Conservation (phyloP, 371 early-diverging fungal species). For the Mortierella sp. region DNA sequence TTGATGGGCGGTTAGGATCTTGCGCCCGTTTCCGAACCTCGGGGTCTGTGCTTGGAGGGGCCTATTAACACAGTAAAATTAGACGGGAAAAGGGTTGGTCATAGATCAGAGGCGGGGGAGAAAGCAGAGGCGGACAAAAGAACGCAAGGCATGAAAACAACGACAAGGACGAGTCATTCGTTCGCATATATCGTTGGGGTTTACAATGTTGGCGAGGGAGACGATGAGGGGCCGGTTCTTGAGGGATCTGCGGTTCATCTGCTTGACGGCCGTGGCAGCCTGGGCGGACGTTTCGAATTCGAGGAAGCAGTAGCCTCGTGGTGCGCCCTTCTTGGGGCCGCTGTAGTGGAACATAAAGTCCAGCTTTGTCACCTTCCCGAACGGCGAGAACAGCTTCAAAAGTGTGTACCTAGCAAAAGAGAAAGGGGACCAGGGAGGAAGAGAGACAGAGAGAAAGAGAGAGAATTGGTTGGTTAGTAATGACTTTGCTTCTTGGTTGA, state of each 20-base stretch:
- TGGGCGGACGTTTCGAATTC: slow-evolving; percentile 69
- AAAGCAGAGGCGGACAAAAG: no score
- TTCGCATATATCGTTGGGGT: no score
- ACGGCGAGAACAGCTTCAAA: slow-evolving; percentile 75
- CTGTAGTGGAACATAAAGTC: slow-evolving; percentile 73
- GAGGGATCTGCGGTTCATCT: slow-evolving; percentile 66
- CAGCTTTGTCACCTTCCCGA: slow-evolving; percentile 74
- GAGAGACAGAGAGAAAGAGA: background rate
- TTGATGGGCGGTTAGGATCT: slow-evolving; percentile 44
- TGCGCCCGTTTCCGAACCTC: slow-evolving; percentile 39
- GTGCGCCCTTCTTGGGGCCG: slow-evolving; percentile 73
- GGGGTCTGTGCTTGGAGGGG: slow-evolving; percentile 38
- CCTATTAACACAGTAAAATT: no score
- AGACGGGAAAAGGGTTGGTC: no score
- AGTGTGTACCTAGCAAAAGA: slow-evolving; percentile 63
- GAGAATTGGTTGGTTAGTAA: no score
- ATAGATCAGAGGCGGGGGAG: no score
- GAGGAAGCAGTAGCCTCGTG: slow-evolving; percentile 77
- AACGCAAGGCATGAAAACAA: slow-evolving; percentile 34
- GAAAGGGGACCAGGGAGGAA: background rate
- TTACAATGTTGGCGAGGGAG: slow-evolving; percentile 71
- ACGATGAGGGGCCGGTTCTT: slow-evolving; percentile 67
- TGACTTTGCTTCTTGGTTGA: no score
- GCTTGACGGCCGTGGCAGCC: slow-evolving; percentile 66
- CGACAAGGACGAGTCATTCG: background rate